Base-by-base conservation (phyloP, 257 asterid genomes). In the Scutellaria minor region DNA sequence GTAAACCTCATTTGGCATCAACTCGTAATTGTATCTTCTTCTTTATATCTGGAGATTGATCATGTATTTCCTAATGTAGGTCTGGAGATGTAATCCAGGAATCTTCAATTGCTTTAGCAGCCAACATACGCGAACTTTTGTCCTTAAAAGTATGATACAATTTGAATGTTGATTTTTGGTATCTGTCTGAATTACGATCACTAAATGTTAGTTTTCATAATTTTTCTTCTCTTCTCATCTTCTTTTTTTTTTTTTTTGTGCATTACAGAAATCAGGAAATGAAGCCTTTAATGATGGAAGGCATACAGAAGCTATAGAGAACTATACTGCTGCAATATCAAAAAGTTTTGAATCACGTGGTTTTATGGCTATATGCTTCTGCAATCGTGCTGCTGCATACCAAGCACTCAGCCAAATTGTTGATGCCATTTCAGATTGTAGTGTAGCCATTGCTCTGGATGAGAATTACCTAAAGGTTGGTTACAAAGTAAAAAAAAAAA, bases 361-460 rank as follows among this genome's bases (percentile, higher is more conserved):
- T 76, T 95, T 92, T 77, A 85, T 89, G 82, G 98, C 99, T 70
- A 76, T 95, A 75, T 92, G 98, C 85, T 92, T 90, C 86, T 86
- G 99, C 83, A 95, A 92, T 71, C 97, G 98, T 71, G 99, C 99
- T 24, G 99, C 99, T 78, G 96, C 98, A 52, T 80, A 90, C 82
- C 99, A 90, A 82, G 85, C 98, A 47, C 70, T 88, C 51, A 85
- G 86, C 79, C 96, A 90, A 79, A 81, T 87, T 76, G 73, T 80
- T 58, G 99, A 95, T 83, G 97, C 97, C 82, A 88, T 95, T 77
- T 89, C 96, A 56, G 99, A 95, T 80, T 95, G 99, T 75, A 92
- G 93, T 77, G 79, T 92, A 42, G 97, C 99, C 79, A 83, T 95
- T 15, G 96, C 99, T 66, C 92, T 95, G 47, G 95, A 90, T 67